A percentile compares a stretch with the other conserved stretches of the same genome.
Evolutionary conservation across 805 yeast species (phyloP).

Genomic region (Lachancea sp.): DNA sequence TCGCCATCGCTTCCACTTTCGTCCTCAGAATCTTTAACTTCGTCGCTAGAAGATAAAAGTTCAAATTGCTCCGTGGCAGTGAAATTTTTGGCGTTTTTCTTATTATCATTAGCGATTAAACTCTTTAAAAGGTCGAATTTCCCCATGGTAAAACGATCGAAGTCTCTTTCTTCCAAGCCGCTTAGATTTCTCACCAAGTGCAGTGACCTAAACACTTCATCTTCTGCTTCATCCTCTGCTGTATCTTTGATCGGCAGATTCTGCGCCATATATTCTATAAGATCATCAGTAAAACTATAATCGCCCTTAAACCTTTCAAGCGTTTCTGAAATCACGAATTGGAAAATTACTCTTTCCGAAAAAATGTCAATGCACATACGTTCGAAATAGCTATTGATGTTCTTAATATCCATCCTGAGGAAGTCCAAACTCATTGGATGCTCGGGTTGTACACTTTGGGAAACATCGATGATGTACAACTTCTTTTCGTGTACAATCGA

Average conservation of each 20-base stretch:
- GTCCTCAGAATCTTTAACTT: constrained; percentile 23
- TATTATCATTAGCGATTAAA: constrained; percentile 43
- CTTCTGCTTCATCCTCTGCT: constrained; percentile 58
- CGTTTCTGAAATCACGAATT: constrained; percentile 55
- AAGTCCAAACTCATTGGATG: constrained; percentile 96
- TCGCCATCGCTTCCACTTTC: constrained; percentile 27
- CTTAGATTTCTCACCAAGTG: constrained; percentile 74
- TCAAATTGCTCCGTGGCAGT: constrained; percentile 18
- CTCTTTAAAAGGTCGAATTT: constrained; percentile 71
- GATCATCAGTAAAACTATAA: constrained; percentile 27
- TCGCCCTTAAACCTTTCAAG: constrained; percentile 38
- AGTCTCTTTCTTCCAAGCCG: constrained; percentile 86
- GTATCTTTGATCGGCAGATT: constrained; percentile 50
- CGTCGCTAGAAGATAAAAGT: constrained; percentile 27
- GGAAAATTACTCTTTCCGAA: constrained; percentile 76
- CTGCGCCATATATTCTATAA: constrained; percentile 36
- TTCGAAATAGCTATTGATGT: constrained; percentile 81
- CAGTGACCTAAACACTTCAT: constrained; percentile 78
- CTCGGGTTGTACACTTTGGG: constrained; percentile 96
- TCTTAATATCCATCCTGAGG: constrained; percentile 94
- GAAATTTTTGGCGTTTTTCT: constrained; percentile 19
- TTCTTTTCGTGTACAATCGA: constrained; percentile 74
- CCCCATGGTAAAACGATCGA: constrained; percentile 70
- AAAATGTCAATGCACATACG: constrained; percentile 68
- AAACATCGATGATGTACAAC: constrained; percentile 88